Percentiles rank a stretch among this genome's conserved stretches.
phyloP scores from a whole-genome alignment of 352 stramenopile species.

The Plasmopara viticola region DNA sequence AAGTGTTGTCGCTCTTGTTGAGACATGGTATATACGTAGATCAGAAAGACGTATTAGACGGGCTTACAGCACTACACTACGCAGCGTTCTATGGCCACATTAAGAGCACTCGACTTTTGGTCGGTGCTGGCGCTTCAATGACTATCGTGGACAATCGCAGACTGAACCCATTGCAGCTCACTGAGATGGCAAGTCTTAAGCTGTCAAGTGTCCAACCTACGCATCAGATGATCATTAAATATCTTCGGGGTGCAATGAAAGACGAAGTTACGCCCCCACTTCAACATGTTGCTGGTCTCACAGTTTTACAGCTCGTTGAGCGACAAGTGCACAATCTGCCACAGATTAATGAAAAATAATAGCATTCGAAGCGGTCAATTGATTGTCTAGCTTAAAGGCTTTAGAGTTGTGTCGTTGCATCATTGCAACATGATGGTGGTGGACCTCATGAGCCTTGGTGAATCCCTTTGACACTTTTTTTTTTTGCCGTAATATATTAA shows the following conservation, averaged over 20 bases:
- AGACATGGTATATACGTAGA: conserved; percentile 64
- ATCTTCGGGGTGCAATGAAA: conserved; percentile 74
- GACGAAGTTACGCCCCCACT: conserved; percentile 64
- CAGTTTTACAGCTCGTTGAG: conserved; percentile 56
- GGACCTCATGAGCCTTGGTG: too few relatives aligned
- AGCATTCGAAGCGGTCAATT: neutral
- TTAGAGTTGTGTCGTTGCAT: too few relatives aligned
- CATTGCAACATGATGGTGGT: too few relatives aligned
- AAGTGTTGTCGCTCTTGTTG: conserved; percentile 54
- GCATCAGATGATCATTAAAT: conserved; percentile 82
- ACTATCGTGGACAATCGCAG: conserved; percentile 46
- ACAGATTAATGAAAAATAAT: conserved; percentile 9
- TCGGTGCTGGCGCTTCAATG: conserved; percentile 48
- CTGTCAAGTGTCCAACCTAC: conserved; percentile 71
- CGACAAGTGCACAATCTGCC: conserved; percentile 49
- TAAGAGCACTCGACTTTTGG: conserved; percentile 57
- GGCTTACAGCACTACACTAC: conserved; percentile 64
- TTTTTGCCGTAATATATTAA: too few relatives aligned
- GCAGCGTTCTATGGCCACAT: conserved; percentile 69
- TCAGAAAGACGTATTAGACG: conserved; percentile 46
- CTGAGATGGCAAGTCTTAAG: conserved; percentile 71
- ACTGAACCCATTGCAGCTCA: conserved; percentile 63
- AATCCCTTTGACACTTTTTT: too few relatives aligned
- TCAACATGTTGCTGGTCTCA: conserved; percentile 67
- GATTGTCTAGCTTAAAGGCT: too few relatives aligned